phyloP scores from a whole-genome alignment of 345 rosid species.

The Moringa oleifera region DNA sequence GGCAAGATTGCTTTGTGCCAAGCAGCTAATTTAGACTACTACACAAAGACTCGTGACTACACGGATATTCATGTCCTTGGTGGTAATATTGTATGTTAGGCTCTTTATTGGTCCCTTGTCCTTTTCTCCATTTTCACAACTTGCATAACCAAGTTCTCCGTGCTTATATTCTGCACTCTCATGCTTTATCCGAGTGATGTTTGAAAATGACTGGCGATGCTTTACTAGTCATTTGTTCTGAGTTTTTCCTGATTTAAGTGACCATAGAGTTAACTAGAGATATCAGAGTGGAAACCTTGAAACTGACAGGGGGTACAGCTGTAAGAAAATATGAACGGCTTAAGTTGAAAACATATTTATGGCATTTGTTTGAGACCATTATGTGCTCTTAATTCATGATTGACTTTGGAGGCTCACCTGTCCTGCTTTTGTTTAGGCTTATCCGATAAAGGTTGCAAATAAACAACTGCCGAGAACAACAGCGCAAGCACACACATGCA shows the following conservation, averaged over 20 bases:
- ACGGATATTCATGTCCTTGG: conserved; percentile 74
- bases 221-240: background rate
- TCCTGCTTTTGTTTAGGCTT: conserved; percentile 44
- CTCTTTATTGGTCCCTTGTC: background rate
- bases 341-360: too few relatives aligned
- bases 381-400: background rate
- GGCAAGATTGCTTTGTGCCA: conserved; percentile 69
- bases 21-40: conserved; percentile 61
- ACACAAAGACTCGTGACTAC: conserved; percentile 72
- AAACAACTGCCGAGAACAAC: conserved; percentile 48
- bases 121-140: conserved; percentile 9
- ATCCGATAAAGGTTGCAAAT: conserved; percentile 37
- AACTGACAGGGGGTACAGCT: background rate
- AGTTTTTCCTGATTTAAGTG: background rate
- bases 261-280: background rate
- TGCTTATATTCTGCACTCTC: background rate
- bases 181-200: background rate
- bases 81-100: conserved; percentile 59
- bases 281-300: background rate
- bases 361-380: background rate
- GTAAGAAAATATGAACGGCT: too few relatives aligned
- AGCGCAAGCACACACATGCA: conserved; percentile 68
- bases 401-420: background rate
- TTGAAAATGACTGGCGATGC: background rate
- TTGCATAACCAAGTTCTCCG: background rate